Percentiles rank a stretch among this genome's conserved stretches.
Evolutionary conservation across 208 protist genomes (phyloP).

Genomic region (Herpetomonas tarakana): DNA sequence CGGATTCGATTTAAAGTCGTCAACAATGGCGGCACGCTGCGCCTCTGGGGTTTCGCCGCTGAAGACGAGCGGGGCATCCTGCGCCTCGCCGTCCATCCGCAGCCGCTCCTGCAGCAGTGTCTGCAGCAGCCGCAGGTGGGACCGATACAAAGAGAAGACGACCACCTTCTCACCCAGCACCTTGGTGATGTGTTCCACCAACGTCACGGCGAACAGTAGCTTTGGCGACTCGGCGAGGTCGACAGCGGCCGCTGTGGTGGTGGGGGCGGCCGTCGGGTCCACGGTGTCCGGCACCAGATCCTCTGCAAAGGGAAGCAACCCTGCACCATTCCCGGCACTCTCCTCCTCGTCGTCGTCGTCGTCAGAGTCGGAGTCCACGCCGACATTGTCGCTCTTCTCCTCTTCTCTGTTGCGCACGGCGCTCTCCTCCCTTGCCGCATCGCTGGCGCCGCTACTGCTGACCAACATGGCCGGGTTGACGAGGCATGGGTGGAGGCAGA

Average conservation of each 20-base stretch:
- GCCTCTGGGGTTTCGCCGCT: constrained; percentile 33
- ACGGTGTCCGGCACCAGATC: not conserved
- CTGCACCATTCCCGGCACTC: not conserved
- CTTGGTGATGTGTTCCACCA: constrained; percentile 46
- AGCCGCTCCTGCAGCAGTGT: constrained; percentile 30
- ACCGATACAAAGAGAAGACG: constrained; percentile 74
- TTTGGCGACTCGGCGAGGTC: constrained; percentile 61
- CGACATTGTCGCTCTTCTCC: not conserved
- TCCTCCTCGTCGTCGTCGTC: constrained; percentile 21
- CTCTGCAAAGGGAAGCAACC: not conserved
- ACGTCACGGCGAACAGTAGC: constrained; percentile 47
- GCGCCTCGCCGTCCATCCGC: not conserved
- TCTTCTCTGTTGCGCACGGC: not conserved
- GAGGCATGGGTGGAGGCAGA: constrained; percentile 63
- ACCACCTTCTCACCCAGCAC: constrained; percentile 66
- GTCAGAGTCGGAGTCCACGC: not conserved
- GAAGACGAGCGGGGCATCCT: constrained; percentile 26
- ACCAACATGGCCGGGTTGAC: not conserved
- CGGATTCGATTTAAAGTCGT: constrained; percentile 52
- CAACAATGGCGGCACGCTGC: constrained; percentile 49
- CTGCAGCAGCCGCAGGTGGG: constrained; percentile 50
- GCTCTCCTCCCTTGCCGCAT: not conserved
- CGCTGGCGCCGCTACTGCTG: not conserved
- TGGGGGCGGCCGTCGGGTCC: not conserved
- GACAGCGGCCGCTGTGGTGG: constrained; percentile 7